A percentile compares a stretch with the other conserved stretches of the same genome.
These are phyloP conservation scores for Eremothecium gossypii DNA, from an alignment of 1,139 yeast genomes.

Conservation along the genomic window DNA sequence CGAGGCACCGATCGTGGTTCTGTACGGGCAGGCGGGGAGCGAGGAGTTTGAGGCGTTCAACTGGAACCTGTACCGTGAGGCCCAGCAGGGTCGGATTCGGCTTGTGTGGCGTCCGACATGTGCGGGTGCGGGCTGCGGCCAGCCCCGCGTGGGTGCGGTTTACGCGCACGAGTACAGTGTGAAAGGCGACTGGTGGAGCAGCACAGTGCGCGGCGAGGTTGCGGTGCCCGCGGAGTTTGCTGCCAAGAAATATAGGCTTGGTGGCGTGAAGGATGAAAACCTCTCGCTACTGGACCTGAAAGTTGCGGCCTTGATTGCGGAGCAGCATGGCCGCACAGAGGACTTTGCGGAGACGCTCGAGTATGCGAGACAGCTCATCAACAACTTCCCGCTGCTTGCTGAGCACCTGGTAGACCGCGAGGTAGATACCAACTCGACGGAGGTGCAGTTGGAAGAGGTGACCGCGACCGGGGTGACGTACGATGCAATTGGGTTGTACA, in stretches of 20 bases:
- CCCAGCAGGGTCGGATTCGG: slow-evolving; percentile 55
- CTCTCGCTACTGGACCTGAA: slow-evolving; percentile 38
- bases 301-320: slow-evolving; percentile 37
- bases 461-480: slow-evolving; percentile 22
- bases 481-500: slow-evolving; percentile 40
- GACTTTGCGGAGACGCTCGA: slow-evolving; percentile 29
- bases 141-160: slow-evolving; percentile 9
- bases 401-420: slow-evolving; percentile 16
- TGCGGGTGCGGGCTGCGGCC: slow-evolving; percentile 5
- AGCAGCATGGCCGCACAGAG: slow-evolving; percentile 25
- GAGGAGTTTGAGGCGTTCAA: slow-evolving; percentile 48
- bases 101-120: slow-evolving; percentile 66
- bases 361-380: slow-evolving; percentile 33
- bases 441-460: slow-evolving; percentile 8
- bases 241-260: slow-evolving; percentile 3
- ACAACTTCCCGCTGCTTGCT: slow-evolving; percentile 45
- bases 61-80: slow-evolving; percentile 48
- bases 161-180: slow-evolving; percentile 7
- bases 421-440: slow-evolving; percentile 10
- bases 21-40: slow-evolving; percentile 41
- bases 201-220: slow-evolving; percentile 3
- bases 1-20: slow-evolving; percentile 32
- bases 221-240: slow-evolving; percentile 17
- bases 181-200: slow-evolving; percentile 9
- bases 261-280: slow-evolving; percentile 22